phyloP scores from a whole-genome alignment of 2,329 filamentous ascomycete species.

The Phialemoniopsis sp. region DNA sequence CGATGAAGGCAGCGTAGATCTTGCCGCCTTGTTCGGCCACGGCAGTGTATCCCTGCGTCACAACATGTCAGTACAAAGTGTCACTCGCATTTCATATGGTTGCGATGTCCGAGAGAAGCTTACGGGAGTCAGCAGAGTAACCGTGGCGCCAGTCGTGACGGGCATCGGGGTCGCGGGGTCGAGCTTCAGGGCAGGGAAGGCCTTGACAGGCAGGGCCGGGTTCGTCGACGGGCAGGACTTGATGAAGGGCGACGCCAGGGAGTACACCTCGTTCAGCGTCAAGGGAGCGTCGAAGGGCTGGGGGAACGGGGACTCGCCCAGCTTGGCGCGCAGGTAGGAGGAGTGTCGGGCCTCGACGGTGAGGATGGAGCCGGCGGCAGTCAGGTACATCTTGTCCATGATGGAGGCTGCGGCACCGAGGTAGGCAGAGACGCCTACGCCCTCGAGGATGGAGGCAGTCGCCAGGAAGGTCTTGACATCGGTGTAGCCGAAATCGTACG shows the following conservation, averaged over 20 bases:
- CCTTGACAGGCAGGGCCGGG: conserved; percentile 40
- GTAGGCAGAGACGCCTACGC: conserved; percentile 69
- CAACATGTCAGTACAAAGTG: too few relatives aligned
- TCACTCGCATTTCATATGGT: too few relatives aligned
- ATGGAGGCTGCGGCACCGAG: conserved; percentile 67
- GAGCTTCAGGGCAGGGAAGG: conserved; percentile 57
- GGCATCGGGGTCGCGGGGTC: too few relatives aligned
- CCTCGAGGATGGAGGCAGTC: conserved; percentile 67
- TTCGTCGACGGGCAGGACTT: conserved; percentile 58
- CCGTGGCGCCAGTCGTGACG: too few relatives aligned
- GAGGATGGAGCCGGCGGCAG: conserved; percentile 65
- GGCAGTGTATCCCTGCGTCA: too few relatives aligned
- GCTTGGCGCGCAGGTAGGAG: conserved; percentile 63
- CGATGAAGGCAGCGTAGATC: too few relatives aligned
- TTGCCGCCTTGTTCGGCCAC: too few relatives aligned
- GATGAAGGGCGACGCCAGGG: conserved; percentile 71
- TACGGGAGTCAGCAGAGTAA: too few relatives aligned
- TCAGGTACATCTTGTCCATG: conserved; percentile 53
- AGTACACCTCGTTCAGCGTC: conserved; percentile 65
- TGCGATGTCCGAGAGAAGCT: too few relatives aligned
- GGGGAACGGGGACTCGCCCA: conserved; percentile 55
- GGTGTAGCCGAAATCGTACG: conserved; percentile 68
- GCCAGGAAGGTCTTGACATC: conserved; percentile 64
- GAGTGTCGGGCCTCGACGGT: conserved; percentile 72
- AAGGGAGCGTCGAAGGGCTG: conserved; percentile 69